phyloP scores from a whole-genome alignment of 2,329 filamentous ascomycete genomes.

The Aspergillus japonicus region DNA sequence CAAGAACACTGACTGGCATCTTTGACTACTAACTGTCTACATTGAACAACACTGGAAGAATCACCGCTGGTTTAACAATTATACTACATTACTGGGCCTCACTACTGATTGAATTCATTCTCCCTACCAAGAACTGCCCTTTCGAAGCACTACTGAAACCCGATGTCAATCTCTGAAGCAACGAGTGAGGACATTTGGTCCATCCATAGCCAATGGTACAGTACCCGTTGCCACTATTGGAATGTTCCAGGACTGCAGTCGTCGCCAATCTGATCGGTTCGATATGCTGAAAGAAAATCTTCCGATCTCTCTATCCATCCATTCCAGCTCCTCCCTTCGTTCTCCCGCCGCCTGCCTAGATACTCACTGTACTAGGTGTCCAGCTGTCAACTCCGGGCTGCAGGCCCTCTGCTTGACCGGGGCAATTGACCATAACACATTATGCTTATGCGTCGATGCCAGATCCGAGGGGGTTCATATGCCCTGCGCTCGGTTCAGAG shows the following conservation, averaged over 20 bases:
- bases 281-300: not conserved
- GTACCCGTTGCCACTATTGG: not conserved
- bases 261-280: not conserved
- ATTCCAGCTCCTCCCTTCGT: slow-evolving; percentile 5
- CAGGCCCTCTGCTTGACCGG: not conserved
- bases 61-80: no score
- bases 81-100: no score
- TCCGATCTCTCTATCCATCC: not conserved
- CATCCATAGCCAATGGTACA: not conserved
- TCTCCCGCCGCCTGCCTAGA: not conserved
- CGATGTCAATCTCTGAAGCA: not conserved
- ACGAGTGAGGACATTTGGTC: not conserved
- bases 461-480: not conserved
- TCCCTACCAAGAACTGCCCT: not conserved
- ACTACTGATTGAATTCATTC: no score
- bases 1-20: no score
- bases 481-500: not conserved
- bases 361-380: not conserved
- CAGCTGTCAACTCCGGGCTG: not conserved
- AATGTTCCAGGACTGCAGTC: not conserved
- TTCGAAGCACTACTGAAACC: not conserved
- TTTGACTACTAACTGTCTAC: no score
- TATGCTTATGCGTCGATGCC: not conserved
- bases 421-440: not conserved
- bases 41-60: no score